Evolutionary conservation across 2,329 filamentous ascomycete species (phyloP).

Genomic region (Iodosphaeria phyllophila): DNA sequence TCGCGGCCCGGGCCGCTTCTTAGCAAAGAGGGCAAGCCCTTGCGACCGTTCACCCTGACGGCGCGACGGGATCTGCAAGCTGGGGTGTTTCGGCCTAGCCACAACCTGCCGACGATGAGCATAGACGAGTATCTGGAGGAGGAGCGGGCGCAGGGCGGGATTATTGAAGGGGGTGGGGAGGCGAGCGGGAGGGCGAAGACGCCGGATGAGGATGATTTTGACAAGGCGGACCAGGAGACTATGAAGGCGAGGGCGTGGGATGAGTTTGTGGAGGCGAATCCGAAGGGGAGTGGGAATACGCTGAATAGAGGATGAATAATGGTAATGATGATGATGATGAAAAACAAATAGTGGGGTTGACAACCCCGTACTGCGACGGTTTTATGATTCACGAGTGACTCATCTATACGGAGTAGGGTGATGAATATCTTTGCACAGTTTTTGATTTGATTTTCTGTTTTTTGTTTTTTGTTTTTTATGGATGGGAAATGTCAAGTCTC

Average conservation of each 20-base stretch:
- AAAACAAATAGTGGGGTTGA: too few species aligned
- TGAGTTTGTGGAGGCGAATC: conserved; percentile 80
- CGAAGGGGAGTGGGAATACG: conserved; percentile 67
- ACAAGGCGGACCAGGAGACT: conserved; percentile 75
- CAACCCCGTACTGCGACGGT: too few species aligned
- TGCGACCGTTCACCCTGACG: conserved; percentile 79
- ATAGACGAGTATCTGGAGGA: conserved; percentile 97
- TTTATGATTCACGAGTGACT: too few species aligned
- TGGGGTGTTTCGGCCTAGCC: conserved; percentile 75
- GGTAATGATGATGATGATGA: too few species aligned
- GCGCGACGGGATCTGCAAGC: conserved; percentile 57
- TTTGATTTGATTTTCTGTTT: too few species aligned
- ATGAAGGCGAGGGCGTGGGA: conserved; percentile 93
- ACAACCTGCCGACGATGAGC: conserved; percentile 90
- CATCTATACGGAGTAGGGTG: too few species aligned
- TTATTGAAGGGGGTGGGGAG: conserved; percentile 80
- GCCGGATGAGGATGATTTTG: conserved; percentile 75
- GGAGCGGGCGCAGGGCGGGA: conserved; percentile 65
- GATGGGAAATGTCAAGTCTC: too few species aligned
- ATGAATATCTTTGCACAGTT: too few species aligned
- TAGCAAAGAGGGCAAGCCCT: conserved; percentile 60
- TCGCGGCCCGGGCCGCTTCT: conserved; percentile 52
- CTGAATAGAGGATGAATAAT: conserved; percentile 51
- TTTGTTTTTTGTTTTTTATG: too few species aligned
- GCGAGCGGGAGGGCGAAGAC: conserved; percentile 48